Evolutionary conservation across 441 rosid species (phyloP).

Genomic region (Lepidium campestre): DNA sequence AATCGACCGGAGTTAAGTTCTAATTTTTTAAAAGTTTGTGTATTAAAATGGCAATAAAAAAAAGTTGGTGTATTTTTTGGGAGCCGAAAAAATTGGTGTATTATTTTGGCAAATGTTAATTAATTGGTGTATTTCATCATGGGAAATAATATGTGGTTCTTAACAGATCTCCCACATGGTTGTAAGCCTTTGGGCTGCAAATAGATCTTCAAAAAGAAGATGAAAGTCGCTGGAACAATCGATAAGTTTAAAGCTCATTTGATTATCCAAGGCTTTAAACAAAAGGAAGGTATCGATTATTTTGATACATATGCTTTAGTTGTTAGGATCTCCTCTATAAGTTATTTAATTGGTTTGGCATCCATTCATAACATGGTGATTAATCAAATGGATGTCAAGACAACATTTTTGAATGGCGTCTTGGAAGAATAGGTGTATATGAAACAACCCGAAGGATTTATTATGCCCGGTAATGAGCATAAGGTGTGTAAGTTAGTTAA

Average conservation of each 20-base stretch:
- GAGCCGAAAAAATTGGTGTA: too few relatives aligned
- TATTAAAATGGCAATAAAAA: too few relatives aligned
- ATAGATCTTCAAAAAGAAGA: not conserved
- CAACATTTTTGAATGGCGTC: not conserved
- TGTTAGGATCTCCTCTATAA: not conserved
- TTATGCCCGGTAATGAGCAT: not conserved
- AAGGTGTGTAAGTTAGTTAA: not conserved
- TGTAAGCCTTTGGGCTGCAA: not conserved
- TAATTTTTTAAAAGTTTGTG: too few relatives aligned
- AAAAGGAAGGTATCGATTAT: not conserved
- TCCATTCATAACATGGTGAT: not conserved
- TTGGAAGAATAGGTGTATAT: not conserved
- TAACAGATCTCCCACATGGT: too few relatives aligned
- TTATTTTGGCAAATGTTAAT: too few relatives aligned
- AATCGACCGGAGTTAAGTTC: too few relatives aligned
- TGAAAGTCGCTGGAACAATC: not conserved
- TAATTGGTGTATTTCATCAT: too few relatives aligned
- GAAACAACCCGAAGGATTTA: not conserved
- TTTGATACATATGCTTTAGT: not conserved
- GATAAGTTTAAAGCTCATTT: not conserved
- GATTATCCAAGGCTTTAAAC: not conserved
- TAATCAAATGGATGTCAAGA: constrained; percentile 13
- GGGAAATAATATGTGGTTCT: too few relatives aligned
- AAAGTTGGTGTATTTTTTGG: too few relatives aligned
- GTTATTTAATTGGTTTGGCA: not conserved